Base-by-base conservation (phyloP, 176 grass and related monocot genomes). In the Thinopyrum elongatum region DNA sequence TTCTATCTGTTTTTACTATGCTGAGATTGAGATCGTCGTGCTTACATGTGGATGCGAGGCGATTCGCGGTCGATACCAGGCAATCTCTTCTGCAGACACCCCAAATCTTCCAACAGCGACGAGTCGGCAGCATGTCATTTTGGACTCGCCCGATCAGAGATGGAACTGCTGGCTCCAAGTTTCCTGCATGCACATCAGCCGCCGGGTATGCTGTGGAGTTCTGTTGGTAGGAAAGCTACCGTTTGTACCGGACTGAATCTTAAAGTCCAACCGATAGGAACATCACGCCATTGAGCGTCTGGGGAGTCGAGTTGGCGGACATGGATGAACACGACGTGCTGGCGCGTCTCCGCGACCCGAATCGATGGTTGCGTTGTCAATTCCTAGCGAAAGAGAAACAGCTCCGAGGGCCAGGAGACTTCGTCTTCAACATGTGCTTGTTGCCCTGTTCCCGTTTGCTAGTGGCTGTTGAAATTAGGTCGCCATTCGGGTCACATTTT, bases 31-130 rank as follows among this genome's bases (percentile, higher is more conserved):
- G 34, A 55, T 65, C 3, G 4, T 41, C 35, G 7, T 3, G 68
- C 21, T 41, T 71, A 31, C n/a, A 47, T 86, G 84, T 87, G 73
- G 74, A 58, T 27, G 55, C 2, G 33, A 47, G 6, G 57, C 22
- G n/a, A 33, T 72, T 22, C 1, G 21, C 14, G 17, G 67, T 86
- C 80, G 6, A 15, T 62, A 82, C 68, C 67, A 4, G 35, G 59
- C 6, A 76, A 90, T 90, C 65, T 83, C 78, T 65, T 55, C 42
- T 22, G 26, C 15, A 17, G 10, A 9, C 36, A 28, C 62, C 74
- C 15, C 0, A 9, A 21, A 80, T 84, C 89, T 76, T n/a, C 22
- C 19, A 4, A 28, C 14, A 84, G 61, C 46, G 81, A 80, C 68
- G 31, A 21, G 66, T 23, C 16, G 88, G 71, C 15, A 35, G 47